Evolutionary conservation across 768 basidiomycete genomes (phyloP).

Genomic region (Myochromella boudieri): DNA sequence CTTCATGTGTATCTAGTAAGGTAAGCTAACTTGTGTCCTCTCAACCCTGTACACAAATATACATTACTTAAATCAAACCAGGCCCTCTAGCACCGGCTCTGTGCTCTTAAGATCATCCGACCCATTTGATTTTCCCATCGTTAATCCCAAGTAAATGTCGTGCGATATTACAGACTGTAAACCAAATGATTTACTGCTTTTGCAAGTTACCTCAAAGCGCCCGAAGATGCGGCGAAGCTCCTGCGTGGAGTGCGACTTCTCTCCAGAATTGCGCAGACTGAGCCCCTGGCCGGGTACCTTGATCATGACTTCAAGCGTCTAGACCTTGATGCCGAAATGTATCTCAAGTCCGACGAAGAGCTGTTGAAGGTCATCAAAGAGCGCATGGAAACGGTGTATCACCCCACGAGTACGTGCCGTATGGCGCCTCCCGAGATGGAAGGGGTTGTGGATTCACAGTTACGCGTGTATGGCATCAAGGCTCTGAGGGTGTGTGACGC

Average conservation of each 20-base stretch:
- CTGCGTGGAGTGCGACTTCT: constrained; percentile 36
- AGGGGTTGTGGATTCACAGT: constrained; percentile 44
- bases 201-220: constrained; percentile 38
- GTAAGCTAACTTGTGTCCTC: constrained; percentile 18
- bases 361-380: constrained; percentile 37
- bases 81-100: constrained; percentile 39
- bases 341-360: constrained; percentile 35
- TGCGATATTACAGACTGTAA: background rate
- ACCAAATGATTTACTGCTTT: background rate
- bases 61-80: constrained; percentile 6
- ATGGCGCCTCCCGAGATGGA: constrained; percentile 40
- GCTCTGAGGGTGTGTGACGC: constrained; percentile 43
- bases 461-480: constrained; percentile 43
- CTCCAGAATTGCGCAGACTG: constrained; percentile 33
- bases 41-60: no score
- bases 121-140: constrained; percentile 34
- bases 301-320: constrained; percentile 28
- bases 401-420: constrained; percentile 43
- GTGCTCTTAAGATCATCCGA: constrained; percentile 34
- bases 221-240: constrained; percentile 37
- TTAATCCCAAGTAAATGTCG: constrained; percentile 37
- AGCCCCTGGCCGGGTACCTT: constrained; percentile 31
- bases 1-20: constrained; percentile 37
- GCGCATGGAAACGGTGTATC: constrained; percentile 46
- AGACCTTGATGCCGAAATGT: constrained; percentile 35